Base-by-base conservation (phyloP, 2,329 filamentous ascomycete genomes). In the Colletotrichum eleusines region DNA sequence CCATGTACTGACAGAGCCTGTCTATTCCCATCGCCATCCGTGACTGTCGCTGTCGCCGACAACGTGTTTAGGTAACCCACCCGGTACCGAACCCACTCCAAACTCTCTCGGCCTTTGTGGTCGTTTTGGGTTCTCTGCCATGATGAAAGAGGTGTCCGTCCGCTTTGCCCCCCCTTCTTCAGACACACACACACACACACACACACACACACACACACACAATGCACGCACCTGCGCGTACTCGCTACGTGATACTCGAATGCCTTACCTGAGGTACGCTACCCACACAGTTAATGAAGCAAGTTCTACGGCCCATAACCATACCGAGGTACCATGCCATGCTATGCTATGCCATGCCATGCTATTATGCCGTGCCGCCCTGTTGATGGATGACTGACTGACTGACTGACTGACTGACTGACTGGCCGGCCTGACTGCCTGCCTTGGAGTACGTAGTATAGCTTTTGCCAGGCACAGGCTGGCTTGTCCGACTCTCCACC, bases 91-190 rank as follows among this genome's bases (percentile, higher is more conserved):
- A 63, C 48, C 67, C 67, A 70, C 63, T 33, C 48, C 40, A 66
- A 62, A 70, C 63, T 66, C 40, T 66, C 40, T 70, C 63, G 63
- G 67, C 48, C 50, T 33, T 61, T 35, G n/a, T n/a, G 31, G 23
- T 28, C 33, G 33, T 50, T 61, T 51, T 61, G 44, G 31, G n/a
- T 35, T 35, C 14, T 40, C 14, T 40, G n/a, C 44, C 33, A 35
- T 51, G 35, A 40, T n/a, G n/a, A 50, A 33, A 23, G 26, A 35
- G n/a, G n/a, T n/a, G n/a, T n/a, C n/a, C n/a, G n/a, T n/a, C n/a
- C n/a, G n/a, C n/a, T n/a, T n/a, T n/a, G n/a, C n/a, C n/a, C n/a
- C n/a, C n/a, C n/a, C n/a, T n/a, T n/a, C n/a, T n/a, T n/a, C 44
- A 33, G 18, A 18, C 46, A 31, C 33, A 26, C 31, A 26, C 38